Conservation (phyloP, 352 stramenopile species). For the Peronospora belbahrii region DNA sequence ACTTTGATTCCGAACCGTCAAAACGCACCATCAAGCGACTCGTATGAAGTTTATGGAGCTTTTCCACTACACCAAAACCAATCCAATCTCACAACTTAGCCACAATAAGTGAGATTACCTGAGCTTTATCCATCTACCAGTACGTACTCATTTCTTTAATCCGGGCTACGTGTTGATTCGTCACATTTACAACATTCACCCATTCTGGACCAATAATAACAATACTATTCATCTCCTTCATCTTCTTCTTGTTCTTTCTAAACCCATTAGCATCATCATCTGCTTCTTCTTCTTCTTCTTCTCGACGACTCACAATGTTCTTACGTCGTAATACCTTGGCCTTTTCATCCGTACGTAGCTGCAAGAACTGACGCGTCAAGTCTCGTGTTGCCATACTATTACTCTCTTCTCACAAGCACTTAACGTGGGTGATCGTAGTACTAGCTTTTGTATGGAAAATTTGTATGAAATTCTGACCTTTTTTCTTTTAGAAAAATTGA, state of each 20-base stretch:
- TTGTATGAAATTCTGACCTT: too few relatives aligned
- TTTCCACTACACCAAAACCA: conserved; percentile 62
- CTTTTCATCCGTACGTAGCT: conserved; percentile 70
- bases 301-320: conserved; percentile 69
- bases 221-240: too few relatives aligned
- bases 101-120: too few relatives aligned
- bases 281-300: too few relatives aligned
- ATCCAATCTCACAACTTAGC: conserved; percentile 1
- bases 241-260: conserved; percentile 48
- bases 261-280: too few relatives aligned
- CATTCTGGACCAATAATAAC: conserved; percentile 48
- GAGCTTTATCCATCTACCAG: too few relatives aligned
- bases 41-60: conserved; percentile 76
- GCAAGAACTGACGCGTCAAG: conserved; percentile 60
- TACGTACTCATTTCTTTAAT: conserved; percentile 81
- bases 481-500: too few relatives aligned
- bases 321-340: conserved; percentile 78
- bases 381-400: conserved; percentile 66
- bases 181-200: conserved; percentile 74
- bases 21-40: conserved; percentile 85
- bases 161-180: conserved; percentile 70
- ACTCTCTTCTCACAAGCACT: conserved; percentile 1
- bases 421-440: too few relatives aligned
- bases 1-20: conserved; percentile 76
- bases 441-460: too few relatives aligned